phyloP scores from a whole-genome alignment of 495 filamentous ascomycete species.

The Mytilinidion resinicola region DNA sequence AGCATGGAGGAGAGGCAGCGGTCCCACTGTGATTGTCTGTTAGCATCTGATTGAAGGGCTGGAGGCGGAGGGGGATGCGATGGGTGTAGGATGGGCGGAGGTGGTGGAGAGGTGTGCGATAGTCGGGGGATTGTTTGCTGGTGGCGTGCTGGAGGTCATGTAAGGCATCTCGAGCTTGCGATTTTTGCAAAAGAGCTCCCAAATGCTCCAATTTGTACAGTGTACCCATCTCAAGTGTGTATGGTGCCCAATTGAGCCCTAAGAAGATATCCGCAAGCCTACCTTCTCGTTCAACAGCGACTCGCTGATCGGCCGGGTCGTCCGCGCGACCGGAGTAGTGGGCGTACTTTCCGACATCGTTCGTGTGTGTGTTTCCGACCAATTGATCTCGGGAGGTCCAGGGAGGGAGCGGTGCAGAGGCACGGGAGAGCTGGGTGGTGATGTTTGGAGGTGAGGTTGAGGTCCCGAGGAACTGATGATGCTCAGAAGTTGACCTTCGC shows the following conservation, averaged over 20 bases:
- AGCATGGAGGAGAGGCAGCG: conserved; percentile 92
- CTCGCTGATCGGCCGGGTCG: conserved; percentile 79
- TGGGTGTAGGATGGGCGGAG: not conserved
- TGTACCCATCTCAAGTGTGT: no score
- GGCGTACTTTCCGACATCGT: conserved; percentile 54
- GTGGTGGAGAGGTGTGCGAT: conserved; percentile 4
- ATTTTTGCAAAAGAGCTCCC: no score
- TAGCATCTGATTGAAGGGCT: conserved; percentile 6
- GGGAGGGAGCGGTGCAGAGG: not conserved
- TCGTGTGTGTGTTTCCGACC: conserved; percentile 2
- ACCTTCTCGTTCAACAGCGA: conserved; percentile 95
- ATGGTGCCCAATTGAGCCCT: not conserved
- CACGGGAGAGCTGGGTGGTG: not conserved
- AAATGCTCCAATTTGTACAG: no score
- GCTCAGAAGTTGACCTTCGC: not conserved
- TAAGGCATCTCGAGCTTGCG: no score
- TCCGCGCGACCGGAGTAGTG: conserved; percentile 43
- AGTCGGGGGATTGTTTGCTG: not conserved
- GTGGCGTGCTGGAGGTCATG: no score
- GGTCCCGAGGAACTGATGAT: conserved; percentile 2
- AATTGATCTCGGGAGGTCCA: conserved; percentile 10
- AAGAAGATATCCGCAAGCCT: conserved; percentile 22
- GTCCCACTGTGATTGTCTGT: conserved; percentile 69
- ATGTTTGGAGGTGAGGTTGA: conserved; percentile 31
- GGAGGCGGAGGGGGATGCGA: not conserved